phyloP scores from a whole-genome alignment of 2,329 filamentous ascomycete species.

The Didymella glomerata region DNA sequence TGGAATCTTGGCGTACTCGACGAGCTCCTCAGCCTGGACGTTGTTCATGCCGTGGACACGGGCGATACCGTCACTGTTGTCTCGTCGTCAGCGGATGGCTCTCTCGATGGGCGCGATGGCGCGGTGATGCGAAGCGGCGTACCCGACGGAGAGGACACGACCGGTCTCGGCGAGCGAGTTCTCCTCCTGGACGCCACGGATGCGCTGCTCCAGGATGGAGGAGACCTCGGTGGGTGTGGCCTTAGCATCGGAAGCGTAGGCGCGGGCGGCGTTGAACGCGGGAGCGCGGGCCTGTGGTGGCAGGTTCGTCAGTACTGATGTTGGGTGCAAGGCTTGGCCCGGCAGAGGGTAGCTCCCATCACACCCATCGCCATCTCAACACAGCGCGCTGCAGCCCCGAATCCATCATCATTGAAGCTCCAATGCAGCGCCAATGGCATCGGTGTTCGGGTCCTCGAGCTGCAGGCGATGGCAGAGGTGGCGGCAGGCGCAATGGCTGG shows the following conservation, averaged over 20 bases:
- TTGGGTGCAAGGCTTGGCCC: conserved; percentile 42
- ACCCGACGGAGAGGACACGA: conserved; percentile 98
- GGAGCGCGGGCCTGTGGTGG: conserved; percentile 81
- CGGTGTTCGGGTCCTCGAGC: conserved; percentile 44
- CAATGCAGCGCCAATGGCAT: conserved; percentile 51
- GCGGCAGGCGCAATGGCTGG: conserved; percentile 53
- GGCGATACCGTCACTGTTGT: conserved; percentile 96
- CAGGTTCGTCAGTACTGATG: conserved; percentile 57
- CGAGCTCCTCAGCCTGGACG: conserved; percentile 99
- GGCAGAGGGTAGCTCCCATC: conserved; percentile 43
- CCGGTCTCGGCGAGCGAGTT: conserved; percentile 96
- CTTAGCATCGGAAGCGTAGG: conserved; percentile 93
- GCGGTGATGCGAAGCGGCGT: conserved; percentile 61
- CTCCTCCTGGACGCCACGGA: conserved; percentile 98
- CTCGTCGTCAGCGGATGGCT: conserved; percentile 45
- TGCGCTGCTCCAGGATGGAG: conserved; percentile 98
- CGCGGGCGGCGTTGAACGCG: conserved; percentile 78
- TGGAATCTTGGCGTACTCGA: conserved; percentile 77
- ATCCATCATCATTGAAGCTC: conserved; percentile 42
- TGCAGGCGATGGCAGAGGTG: conserved; percentile 43
- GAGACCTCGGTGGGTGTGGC: conserved; percentile 97
- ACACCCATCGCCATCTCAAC: conserved; percentile 28
- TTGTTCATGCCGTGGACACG: conserved; percentile 99
- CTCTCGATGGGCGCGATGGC: conserved; percentile 40
- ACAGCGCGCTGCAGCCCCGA: conserved; percentile 51